These are phyloP conservation scores for Tylopilus subfusipes DNA, from an alignment of 768 basidiomycete genomes.

Conservation along the genomic window DNA sequence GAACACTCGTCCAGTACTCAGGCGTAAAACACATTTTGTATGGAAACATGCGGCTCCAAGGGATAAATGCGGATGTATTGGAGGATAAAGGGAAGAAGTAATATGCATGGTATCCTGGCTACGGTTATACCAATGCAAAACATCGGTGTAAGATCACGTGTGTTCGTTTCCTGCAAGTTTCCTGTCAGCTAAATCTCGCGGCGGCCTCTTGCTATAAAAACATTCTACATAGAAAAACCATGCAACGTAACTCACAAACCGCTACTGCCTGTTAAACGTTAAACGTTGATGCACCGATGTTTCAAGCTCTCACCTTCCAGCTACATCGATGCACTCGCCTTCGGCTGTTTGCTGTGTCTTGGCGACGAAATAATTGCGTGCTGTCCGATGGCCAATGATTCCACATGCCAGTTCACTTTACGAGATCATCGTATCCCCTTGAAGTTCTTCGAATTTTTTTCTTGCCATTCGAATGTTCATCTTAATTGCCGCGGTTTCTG, in stretches of 20 bases:
- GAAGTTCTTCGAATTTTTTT: slow-evolving; percentile 85
- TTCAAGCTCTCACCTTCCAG: not conserved
- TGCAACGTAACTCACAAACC: not conserved
- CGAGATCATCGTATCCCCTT: slow-evolving; percentile 57
- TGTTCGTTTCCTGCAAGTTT: too few species aligned
- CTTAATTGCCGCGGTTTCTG: slow-evolving; percentile 85
- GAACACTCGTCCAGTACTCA: slow-evolving; percentile 49
- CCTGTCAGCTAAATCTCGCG: too few species aligned
- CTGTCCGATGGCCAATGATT: not conserved
- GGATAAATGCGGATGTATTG: slow-evolving; percentile 51
- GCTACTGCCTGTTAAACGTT: not conserved
- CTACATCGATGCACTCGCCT: not conserved
- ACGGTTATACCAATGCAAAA: slow-evolving; percentile 8
- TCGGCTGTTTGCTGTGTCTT: not conserved
- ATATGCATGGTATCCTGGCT: slow-evolving; percentile 9
- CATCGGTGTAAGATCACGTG: not conserved
- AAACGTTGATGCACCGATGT: too few species aligned
- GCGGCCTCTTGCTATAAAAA: not conserved
- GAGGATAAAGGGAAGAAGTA: slow-evolving; percentile 4
- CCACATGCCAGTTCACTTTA: slow-evolving; percentile 11
- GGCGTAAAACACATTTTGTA: slow-evolving; percentile 49
- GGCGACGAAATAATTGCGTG: not conserved
- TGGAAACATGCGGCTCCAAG: slow-evolving; percentile 31
- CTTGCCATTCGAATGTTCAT: slow-evolving; percentile 87
- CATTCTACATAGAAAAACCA: not conserved